Base-by-base conservation (phyloP, 2,329 filamentous ascomycete species). In the Neonectria faginata region DNA sequence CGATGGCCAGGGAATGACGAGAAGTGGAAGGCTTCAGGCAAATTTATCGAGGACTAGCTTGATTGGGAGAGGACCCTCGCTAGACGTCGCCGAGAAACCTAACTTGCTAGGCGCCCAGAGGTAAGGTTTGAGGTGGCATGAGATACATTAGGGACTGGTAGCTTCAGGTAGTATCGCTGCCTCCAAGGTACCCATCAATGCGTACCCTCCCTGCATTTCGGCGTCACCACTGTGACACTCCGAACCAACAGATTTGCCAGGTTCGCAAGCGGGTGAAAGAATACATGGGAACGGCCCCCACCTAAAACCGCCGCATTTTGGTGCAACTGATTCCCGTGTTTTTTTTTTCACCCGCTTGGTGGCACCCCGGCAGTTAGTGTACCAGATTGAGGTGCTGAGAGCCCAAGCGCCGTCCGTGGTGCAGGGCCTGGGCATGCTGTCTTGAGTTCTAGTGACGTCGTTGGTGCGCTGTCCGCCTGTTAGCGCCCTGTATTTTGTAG, bases 381-480 rank as follows among this genome's bases (percentile, higher is more conserved):
- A 39, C 36, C 14, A n/a, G 36, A 39, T 42, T 42, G 20, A 42
- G 39, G 39, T 42, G 39, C 9, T 42, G 39, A 42, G 39, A 9
- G n/a, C n/a, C 9, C 18, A n/a, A 42, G 39, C 4, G n/a, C n/a
- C 39, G 39, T 42, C 18, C n/a, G n/a, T n/a, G 6, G 25, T 33
- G 14, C 25, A n/a, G 25, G 25, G 48, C 29, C 6, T 33, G 29
- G 48, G 14, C 9, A 20, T 18, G 16, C 16, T 14, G 4, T 8
- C 12, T 33, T 22, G 48, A 20, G 27, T 33, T 51, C 16, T n/a
- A 42, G 18, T 16, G 16, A 25, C 29, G 20, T 3, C 14, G 20
- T 14, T 31, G 29, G 14, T 48, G 48, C 48, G 29, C 48, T 51
- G n/a, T 33, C 48, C 14, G n/a, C 27, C 48, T 33, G n/a, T 36